Evolutionary conservation across 306 rosid genomes (phyloP).

Genomic region (Dicorynia guianensis): DNA sequence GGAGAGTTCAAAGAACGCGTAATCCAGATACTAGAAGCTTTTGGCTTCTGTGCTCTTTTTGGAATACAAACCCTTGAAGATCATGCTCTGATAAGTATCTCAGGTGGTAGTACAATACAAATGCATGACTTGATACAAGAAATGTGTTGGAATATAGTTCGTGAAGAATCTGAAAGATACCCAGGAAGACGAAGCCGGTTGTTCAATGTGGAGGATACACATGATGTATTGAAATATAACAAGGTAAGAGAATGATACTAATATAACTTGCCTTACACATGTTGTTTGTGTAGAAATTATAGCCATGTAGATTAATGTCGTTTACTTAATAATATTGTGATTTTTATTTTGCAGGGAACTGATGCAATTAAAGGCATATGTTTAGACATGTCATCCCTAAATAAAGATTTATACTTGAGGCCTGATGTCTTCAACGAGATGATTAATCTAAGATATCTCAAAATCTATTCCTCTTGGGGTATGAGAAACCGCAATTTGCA

Average conservation of each 20-base stretch:
- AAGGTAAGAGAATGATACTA: neutral
- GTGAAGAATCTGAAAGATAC: neutral
- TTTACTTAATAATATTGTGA: neutral
- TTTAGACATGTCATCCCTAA: neutral
- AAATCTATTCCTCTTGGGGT: neutral
- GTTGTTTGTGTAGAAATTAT: too few relatives aligned
- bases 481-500: neutral
- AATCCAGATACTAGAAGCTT: neutral
- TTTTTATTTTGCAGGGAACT: constrained; percentile 12
- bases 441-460: neutral
- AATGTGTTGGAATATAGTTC: constrained; percentile 21
- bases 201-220: neutral
- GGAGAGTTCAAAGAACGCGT: neutral
- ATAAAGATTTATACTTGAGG: neutral
- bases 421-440: neutral
- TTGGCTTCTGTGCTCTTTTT: neutral
- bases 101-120: neutral
- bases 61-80: neutral
- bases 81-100: constrained; percentile 16
- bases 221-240: neutral
- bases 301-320: too few relatives aligned
- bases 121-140: constrained; percentile 41
- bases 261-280: too few relatives aligned
- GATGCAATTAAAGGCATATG: neutral
- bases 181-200: constrained; percentile 28